Evolutionary conservation across 805 yeast genomes (phyloP).

Genomic region (Nadsonia fulvescens): DNA sequence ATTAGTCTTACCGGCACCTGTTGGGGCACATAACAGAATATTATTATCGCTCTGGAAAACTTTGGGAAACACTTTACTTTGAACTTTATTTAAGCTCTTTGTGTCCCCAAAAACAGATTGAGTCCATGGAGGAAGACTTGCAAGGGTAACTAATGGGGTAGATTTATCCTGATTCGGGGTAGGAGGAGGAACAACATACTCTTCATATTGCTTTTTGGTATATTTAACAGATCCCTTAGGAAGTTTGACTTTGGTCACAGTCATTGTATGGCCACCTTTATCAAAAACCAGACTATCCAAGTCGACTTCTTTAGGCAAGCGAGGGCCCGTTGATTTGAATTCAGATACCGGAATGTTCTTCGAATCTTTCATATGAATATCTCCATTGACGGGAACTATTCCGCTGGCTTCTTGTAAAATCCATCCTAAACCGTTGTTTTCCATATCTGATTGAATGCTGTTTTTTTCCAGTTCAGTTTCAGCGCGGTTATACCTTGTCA

Average conservation of each 20-base stretch:
- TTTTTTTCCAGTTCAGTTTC: conserved; percentile 21
- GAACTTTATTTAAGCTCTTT: conserved; percentile 64
- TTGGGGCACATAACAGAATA: conserved; percentile 82
- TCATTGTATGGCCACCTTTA: conserved; percentile 53
- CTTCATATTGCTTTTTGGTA: conserved; percentile 60
- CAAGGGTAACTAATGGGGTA: conserved; percentile 34
- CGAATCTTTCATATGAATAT: conserved; percentile 11
- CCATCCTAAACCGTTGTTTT: conserved; percentile 21
- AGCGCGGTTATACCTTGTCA: conserved; percentile 27
- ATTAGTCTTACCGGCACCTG: conserved; percentile 97
- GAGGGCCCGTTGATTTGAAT: conserved; percentile 1
- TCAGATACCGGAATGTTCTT: conserved; percentile 1
- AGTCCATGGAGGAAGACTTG: conserved; percentile 68
- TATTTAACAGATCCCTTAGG: conserved; percentile 77
- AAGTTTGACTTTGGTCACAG: conserved; percentile 46
- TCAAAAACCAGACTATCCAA: conserved; percentile 47
- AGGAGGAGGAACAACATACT: conserved; percentile 85
- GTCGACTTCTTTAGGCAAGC: conserved; percentile 45
- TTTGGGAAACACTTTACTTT: conserved; percentile 61
- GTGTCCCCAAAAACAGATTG: conserved; percentile 50
- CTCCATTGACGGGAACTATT: conserved; percentile 14
- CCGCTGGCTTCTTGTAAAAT: conserved; percentile 23
- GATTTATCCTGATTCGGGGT: conserved; percentile 15
- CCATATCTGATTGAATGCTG: conserved; percentile 27
- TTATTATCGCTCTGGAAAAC: conserved; percentile 61